phyloP scores from a whole-genome alignment of 2,329 filamentous ascomycete species.

The Claviceps sp. region DNA sequence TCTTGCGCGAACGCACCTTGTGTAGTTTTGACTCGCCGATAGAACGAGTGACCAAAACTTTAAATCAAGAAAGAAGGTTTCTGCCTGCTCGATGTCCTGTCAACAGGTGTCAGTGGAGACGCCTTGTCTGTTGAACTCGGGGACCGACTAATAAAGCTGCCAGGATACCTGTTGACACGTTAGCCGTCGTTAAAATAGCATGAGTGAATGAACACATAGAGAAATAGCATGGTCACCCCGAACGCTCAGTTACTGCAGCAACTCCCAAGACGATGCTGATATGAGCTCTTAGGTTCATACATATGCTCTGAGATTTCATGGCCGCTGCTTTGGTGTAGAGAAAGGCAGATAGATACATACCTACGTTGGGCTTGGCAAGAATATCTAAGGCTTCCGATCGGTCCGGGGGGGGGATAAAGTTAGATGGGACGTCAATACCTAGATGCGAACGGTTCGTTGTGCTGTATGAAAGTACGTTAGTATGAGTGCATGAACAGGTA shows the following conservation, averaged over 20 bases:
- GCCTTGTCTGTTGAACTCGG: background rate
- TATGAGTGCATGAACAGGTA: background rate
- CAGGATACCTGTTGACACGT: background rate
- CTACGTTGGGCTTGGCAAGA: background rate
- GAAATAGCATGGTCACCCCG: background rate
- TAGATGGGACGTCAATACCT: background rate
- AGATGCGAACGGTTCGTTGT: background rate
- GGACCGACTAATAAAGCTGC: background rate
- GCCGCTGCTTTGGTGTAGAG: background rate
- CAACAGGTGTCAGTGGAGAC: background rate
- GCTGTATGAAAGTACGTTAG: slow-evolving; percentile 2
- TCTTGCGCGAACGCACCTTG: background rate
- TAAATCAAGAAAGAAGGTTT: background rate
- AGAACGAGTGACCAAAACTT: background rate
- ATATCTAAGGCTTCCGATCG: background rate
- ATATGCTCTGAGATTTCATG: background rate
- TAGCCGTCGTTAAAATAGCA: background rate
- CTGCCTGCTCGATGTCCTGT: background rate
- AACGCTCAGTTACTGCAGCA: background rate
- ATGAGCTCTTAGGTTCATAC: slow-evolving; percentile 2
- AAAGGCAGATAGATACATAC: background rate
- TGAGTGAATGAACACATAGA: background rate
- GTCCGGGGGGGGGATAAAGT: background rate
- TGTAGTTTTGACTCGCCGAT: background rate
- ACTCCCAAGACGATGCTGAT: background rate